Percentiles rank a stretch among this genome's conserved stretches.
These are phyloP conservation scores for Colletotrichum sp. DNA, from an alignment of 2,329 filamentous ascomycete species.

Conservation along the genomic window DNA sequence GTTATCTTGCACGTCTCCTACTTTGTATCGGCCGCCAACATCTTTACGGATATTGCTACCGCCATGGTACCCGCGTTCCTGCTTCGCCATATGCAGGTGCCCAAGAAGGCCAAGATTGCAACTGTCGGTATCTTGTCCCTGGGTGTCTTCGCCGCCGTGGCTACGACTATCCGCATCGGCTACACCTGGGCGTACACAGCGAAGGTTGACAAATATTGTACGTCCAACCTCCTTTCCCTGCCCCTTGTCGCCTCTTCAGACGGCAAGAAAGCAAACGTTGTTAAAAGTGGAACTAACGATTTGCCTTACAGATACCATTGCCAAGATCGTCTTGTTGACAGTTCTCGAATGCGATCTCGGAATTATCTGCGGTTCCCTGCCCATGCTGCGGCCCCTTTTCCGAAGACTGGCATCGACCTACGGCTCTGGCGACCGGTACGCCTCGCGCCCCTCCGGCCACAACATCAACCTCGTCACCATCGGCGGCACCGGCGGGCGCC, in stretches of 20 bases:
- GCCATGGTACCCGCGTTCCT: background rate
- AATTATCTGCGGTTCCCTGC: background rate
- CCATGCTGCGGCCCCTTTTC: background rate
- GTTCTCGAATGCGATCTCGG: background rate
- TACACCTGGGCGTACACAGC: background rate
- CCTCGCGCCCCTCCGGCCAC: background rate
- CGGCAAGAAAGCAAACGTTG: rapidly evolving
- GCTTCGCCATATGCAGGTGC: background rate
- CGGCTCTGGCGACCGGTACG: background rate
- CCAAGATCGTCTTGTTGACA: background rate
- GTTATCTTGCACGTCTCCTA: constrained; percentile 19
- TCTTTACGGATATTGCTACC: background rate
- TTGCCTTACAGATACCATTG: background rate
- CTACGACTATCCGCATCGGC: background rate
- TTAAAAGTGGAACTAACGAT: background rate
- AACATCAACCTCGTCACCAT: background rate
- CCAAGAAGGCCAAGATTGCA: background rate
- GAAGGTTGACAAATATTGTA: background rate
- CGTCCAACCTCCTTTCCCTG: rapidly evolving
- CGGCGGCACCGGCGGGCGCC: background rate
- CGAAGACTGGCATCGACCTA: background rate
- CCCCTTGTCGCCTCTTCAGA: rapidly evolving
- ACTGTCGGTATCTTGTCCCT: background rate
- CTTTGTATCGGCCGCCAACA: constrained; percentile 15
- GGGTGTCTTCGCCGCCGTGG: background rate